Conservation (phyloP, 305 asterid genomes). For the Fraxinus velutina region DNA sequence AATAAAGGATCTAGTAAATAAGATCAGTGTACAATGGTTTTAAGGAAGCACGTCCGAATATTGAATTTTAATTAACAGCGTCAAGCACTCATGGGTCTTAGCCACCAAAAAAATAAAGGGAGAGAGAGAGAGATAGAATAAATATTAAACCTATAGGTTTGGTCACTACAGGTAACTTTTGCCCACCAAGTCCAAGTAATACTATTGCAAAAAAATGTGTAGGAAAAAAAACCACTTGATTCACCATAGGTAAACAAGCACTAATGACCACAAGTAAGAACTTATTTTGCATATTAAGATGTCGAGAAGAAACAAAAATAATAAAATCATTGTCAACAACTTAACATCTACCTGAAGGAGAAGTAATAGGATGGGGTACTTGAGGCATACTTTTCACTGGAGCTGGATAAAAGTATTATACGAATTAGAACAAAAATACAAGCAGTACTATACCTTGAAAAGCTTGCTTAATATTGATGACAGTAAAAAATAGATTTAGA, state of each 20-base stretch:
- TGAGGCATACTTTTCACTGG: conserved; percentile 51
- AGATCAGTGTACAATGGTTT: background rate
- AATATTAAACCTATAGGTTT: background rate
- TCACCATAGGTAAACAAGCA: conserved; percentile 4
- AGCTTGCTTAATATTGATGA: background rate
- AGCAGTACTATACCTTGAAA: background rate
- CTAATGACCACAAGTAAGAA: background rate
- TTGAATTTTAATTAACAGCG: background rate
- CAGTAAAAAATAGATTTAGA: background rate
- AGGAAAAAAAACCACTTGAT: background rate
- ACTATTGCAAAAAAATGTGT: background rate
- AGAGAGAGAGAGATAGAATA: background rate
- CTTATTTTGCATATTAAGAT: background rate
- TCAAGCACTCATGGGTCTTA: background rate
- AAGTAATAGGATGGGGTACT: conserved; percentile 53
- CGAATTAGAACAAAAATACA: conserved; percentile 19
- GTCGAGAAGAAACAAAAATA: background rate
- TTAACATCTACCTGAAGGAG: conserved; percentile 52
- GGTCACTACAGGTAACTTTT: background rate
- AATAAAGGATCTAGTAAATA: conserved; percentile 6
- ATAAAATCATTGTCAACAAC: background rate
- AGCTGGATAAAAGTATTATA: conserved; percentile 35
- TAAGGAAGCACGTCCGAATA: background rate
- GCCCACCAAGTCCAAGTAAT: background rate
- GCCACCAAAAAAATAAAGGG: background rate